Base-by-base conservation (phyloP, 805 yeast genomes). In the Hanseniaspora meyeri region DNA sequence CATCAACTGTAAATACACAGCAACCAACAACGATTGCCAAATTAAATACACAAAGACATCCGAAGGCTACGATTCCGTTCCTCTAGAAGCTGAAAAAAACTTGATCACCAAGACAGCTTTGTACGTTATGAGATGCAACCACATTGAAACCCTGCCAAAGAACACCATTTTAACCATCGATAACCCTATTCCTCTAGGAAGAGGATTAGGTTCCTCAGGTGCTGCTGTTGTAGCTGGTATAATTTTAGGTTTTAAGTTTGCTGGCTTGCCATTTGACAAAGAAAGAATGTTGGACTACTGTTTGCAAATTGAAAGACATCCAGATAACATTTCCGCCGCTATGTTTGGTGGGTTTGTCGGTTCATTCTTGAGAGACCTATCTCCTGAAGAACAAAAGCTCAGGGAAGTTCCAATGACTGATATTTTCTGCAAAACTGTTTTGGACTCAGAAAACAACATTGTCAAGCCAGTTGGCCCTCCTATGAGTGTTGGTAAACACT, bases 341-440 rank as follows among this genome's bases (percentile, higher is more conserved):
- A 88, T 93, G 96, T 85, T 90, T 83, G 98, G 98, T 59, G 97
- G 98, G 1, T 93, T 93, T 69, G 96, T 90, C 43, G 98, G 98
- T 46, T 88, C 96, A 4, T 93, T 85, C 70, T 77, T 93, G 65
- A 80, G 95, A 64, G 95, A 87, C 60, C 72, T 93, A 58, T 74
- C 81, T 37, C 81, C 82, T 3, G 77, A 79, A 43, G 97, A 90
- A 62, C 75, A 77, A 61, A 82, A 76, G 58, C 78, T 86, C 54
- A 85, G 86, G 61, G 89, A 84, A 67, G 85, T 88, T 56, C 96
- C 97, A 43, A 74, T 93, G 57, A 81, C 86, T 55, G 86, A 84
- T 62, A 89, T 93, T 4, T 75, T 93, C 60, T 53, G 47, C 17
- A 95, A 95, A 31, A 83, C 80, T 62, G 83, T 86, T 39, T 78